Conservation (phyloP, 2,329 filamentous ascomycete species). For the Fusarium abutilonis region DNA sequence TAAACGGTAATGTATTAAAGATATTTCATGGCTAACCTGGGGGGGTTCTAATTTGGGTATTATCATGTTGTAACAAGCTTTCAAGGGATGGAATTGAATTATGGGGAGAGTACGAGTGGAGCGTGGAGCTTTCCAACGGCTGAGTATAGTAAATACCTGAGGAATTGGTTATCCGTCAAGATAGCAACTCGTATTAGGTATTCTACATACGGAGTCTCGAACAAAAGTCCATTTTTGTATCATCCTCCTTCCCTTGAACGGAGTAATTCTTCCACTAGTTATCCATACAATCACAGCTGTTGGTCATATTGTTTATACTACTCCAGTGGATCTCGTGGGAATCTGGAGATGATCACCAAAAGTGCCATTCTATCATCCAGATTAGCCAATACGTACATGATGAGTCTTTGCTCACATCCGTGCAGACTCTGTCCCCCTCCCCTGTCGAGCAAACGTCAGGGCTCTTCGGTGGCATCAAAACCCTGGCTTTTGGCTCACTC, state of each 20-base stretch:
- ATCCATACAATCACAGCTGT: too few relatives aligned
- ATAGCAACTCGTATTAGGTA: not conserved
- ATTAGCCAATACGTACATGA: not conserved
- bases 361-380: not conserved
- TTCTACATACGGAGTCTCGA: not conserved
- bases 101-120: conserved; percentile 34
- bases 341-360: conserved; percentile 17
- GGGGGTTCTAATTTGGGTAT: not conserved
- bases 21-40: not conserved
- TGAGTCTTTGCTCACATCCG: conserved; percentile 1
- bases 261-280: conserved; percentile 9
- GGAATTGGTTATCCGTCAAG: not conserved
- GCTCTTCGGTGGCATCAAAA: conserved; percentile 8
- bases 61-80: conserved; percentile 2
- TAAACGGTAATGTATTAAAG: not conserved
- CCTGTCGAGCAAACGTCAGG: conserved; percentile 21
- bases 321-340: conserved; percentile 19
- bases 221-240: not conserved
- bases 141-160: too few relatives aligned
- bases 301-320: not conserved
- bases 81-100: conserved; percentile 11
- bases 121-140: conserved; percentile 1
- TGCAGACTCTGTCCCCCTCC: conserved; percentile 2
- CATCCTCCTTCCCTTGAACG: not conserved
- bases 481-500: not conserved